These are phyloP conservation scores for Trametes pubescens DNA, from an alignment of 1,284 basidiomycete species.

Conservation along the genomic window DNA sequence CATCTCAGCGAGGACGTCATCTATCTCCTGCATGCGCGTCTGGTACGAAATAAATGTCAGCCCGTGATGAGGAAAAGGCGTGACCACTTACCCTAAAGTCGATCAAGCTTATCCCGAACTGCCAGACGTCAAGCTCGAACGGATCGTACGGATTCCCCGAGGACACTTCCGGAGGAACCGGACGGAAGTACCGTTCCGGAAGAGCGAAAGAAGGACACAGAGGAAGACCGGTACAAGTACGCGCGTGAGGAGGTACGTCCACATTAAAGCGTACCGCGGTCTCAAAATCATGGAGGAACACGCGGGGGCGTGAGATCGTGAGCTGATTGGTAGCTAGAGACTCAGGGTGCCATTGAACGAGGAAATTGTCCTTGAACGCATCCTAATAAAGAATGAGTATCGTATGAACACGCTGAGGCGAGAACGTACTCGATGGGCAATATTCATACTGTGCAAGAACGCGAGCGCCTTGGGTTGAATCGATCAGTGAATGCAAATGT, in stretches of 20 bases:
- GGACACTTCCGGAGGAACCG: conserved; percentile 26
- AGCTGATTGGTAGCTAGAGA: neutral
- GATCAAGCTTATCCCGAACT: conserved; percentile 32
- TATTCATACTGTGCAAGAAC: conserved; percentile 7
- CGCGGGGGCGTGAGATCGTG: conserved; percentile 15
- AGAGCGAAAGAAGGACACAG: conserved; percentile 4
- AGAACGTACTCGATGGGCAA: conserved; percentile 1
- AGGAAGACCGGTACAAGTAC: conserved; percentile 12
- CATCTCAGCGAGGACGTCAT: neutral
- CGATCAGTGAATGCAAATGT: neutral
- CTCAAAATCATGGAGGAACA: conserved; percentile 25
- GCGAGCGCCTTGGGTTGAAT: neutral
- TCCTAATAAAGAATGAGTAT: conserved; percentile 6
- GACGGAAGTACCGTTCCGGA: conserved; percentile 31
- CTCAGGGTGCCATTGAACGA: conserved; percentile 23
- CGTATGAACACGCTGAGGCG: no score
- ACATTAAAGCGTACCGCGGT: conserved; percentile 2
- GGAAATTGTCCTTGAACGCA: conserved; percentile 28
- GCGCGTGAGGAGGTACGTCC: conserved; percentile 26
- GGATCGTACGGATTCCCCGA: conserved; percentile 37
- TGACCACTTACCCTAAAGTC: conserved; percentile 22
- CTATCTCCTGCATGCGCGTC: conserved; percentile 4
- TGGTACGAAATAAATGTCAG: neutral
- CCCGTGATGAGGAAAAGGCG: neutral
- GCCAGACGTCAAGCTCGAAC: conserved; percentile 44